These are phyloP conservation scores for Paramecium tetraurelia DNA, from an alignment of 73 alveolate genomes.

Conservation along the genomic window DNA sequence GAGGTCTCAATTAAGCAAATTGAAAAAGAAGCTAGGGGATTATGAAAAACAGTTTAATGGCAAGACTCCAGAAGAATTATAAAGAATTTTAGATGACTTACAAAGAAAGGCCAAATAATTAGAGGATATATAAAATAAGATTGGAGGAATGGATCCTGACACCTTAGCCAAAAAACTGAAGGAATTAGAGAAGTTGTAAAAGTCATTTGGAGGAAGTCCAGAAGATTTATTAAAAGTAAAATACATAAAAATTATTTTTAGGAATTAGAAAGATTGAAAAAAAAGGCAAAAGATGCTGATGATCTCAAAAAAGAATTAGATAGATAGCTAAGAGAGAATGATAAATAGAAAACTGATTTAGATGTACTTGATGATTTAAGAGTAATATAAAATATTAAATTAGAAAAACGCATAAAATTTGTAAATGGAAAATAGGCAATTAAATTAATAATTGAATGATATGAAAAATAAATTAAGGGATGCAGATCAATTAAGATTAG, in stretches of 20 bases:
- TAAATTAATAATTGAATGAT: constrained; percentile 1
- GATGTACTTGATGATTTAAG: neutral
- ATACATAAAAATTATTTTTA: neutral
- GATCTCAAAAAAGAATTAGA: constrained; percentile 23
- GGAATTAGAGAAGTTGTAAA: constrained; percentile 6
- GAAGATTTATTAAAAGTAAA: constrained; percentile 32
- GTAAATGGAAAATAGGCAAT: neutral
- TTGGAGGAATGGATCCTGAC: constrained; percentile 25
- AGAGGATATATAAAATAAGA: neutral
- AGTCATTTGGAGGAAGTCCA: neutral
- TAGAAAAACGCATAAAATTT: neutral
- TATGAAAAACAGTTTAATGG: constrained; percentile 24
- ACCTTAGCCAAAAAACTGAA: neutral
- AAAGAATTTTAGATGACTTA: constrained; percentile 26
- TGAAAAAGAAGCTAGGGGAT: constrained; percentile 1
- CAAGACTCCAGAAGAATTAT: constrained; percentile 14
- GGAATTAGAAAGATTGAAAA: neutral
- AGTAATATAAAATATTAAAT: neutral
- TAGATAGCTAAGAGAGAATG: neutral
- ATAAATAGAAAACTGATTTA: neutral
- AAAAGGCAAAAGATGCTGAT: constrained; percentile 44
- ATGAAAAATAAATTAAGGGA: neutral
- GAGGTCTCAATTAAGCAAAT: neutral
- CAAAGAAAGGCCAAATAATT: neutral
- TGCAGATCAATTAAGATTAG: neutral